These are phyloP conservation scores for Leishmania aethiopica DNA, from an alignment of 208 protist genomes.

Conservation along the genomic window DNA sequence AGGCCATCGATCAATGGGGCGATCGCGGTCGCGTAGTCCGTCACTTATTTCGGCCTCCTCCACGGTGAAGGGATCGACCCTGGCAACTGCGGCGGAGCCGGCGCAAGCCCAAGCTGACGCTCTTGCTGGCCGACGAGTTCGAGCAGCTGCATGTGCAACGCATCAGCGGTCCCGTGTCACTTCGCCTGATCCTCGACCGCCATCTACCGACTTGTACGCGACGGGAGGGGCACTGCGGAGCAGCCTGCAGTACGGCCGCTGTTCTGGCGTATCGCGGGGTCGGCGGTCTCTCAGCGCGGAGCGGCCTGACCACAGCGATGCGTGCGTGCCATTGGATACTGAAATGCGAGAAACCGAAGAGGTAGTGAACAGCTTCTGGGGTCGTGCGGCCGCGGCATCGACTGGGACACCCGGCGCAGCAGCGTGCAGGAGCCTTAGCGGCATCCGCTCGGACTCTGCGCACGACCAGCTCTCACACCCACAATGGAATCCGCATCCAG, in stretches of 20 bases:
- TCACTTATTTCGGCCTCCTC: slow-evolving; percentile 4
- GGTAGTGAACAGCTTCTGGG: not conserved
- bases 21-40: slow-evolving; percentile 21
- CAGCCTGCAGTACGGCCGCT: slow-evolving; percentile 46
- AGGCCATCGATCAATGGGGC: not conserved
- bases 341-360: slow-evolving; percentile 5
- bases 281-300: slow-evolving; percentile 30
- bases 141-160: not conserved
- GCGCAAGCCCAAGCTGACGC: not conserved
- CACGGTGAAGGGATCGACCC: not conserved
- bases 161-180: slow-evolving; percentile 6
- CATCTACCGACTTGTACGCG: slow-evolving; percentile 33
- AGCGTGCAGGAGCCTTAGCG: slow-evolving; percentile 10
- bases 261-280: slow-evolving; percentile 35
- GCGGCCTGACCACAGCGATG: slow-evolving; percentile 2
- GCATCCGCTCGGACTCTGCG: slow-evolving; percentile 8
- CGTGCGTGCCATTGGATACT: not conserved
- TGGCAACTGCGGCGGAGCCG: not conserved
- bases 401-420: not conserved
- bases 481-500: slow-evolving; percentile 30
- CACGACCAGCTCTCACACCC: slow-evolving; percentile 14
- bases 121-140: not conserved
- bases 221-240: slow-evolving; percentile 28
- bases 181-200: slow-evolving; percentile 39
- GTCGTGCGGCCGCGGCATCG: not conserved